Evolutionary conservation across 345 rosid genomes (phyloP).

Genomic region (Rhodamnia rubescens): DNA sequence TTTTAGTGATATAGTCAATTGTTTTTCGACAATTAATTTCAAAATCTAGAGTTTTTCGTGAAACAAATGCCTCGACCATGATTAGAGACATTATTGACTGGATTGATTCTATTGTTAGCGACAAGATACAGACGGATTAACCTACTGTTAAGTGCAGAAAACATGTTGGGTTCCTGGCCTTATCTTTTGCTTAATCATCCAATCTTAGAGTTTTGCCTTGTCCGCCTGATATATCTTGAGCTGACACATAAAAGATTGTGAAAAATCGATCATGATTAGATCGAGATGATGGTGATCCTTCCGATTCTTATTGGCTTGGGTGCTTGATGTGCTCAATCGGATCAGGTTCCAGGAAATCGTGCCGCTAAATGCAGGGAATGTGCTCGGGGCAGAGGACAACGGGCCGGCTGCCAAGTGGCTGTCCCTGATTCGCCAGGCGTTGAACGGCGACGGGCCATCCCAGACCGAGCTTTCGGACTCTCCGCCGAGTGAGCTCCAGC

Average conservation of each 20-base stretch:
- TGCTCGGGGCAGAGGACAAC: constrained; percentile 69
- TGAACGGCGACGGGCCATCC: constrained; percentile 20
- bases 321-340: neutral
- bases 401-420: constrained; percentile 81
- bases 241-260: neutral
- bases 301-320: neutral
- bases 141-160: neutral
- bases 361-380: constrained; percentile 78
- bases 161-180: neutral
- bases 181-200: neutral
- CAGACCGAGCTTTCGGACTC: constrained; percentile 2
- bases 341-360: constrained; percentile 82
- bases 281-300: neutral
- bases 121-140: neutral
- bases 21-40: too few species aligned
- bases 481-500: constrained; percentile 27
- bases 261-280: neutral
- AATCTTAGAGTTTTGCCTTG: neutral
- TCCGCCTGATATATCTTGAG: neutral
- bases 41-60: too few species aligned
- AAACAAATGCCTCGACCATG: neutral
- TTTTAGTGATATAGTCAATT: too few species aligned
- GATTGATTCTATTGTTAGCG: neutral
- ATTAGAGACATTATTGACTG: neutral
- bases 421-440: constrained; percentile 50